Conservation (phyloP, 129 eudicot species). For the Flaveria ramosissima region DNA sequence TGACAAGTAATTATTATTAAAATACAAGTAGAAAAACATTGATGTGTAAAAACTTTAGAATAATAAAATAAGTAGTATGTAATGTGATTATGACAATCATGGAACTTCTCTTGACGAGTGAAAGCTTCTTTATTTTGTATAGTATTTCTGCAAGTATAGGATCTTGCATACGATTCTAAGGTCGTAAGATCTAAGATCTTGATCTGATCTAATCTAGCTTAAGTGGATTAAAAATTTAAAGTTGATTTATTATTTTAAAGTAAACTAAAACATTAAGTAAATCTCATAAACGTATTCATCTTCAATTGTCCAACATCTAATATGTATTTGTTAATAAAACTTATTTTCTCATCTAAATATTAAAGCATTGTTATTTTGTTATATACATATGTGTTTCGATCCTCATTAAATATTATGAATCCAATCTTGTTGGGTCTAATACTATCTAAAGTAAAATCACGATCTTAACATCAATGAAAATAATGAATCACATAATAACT, state of each 20-base stretch:
- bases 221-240: not conserved
- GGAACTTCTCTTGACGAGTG: not conserved
- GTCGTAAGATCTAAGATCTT: not conserved
- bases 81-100: not conserved
- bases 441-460: not conserved
- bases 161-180: not conserved
- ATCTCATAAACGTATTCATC: not conserved
- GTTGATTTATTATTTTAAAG: not conserved
- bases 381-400: too few species aligned
- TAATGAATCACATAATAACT: not conserved
- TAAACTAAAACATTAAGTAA: not conserved
- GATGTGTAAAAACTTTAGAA: not conserved
- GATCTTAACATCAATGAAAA: not conserved
- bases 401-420: too few species aligned
- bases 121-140: not conserved
- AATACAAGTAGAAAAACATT: not conserved
- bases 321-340: too few species aligned
- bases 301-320: not conserved
- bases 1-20: not conserved
- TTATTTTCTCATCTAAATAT: too few species aligned
- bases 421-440: too few species aligned
- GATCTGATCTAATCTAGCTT: not conserved
- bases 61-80: not conserved
- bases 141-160: not conserved
- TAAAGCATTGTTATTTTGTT: not conserved